Evolutionary conservation across 2,329 filamentous ascomycete genomes (phyloP).

Genomic region (Ceratocystis ficicola): DNA sequence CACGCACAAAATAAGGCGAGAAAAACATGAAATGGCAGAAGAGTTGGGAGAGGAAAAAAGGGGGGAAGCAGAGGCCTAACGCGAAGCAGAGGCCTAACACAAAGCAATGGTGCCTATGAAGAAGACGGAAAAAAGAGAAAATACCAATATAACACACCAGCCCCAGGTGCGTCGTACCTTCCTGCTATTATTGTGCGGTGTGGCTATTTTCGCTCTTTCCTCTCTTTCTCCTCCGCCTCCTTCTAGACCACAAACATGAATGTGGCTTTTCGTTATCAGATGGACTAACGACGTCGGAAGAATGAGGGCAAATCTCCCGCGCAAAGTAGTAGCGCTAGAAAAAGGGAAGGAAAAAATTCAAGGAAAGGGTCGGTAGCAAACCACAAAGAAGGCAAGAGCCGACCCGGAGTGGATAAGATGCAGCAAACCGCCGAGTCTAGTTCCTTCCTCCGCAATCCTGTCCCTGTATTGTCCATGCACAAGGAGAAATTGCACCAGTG

Average conservation of each 20-base stretch:
- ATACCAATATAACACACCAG: too few species aligned
- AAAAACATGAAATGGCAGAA: background rate
- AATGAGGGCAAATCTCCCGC: background rate
- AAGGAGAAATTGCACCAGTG: background rate
- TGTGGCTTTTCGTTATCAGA: slow-evolving; percentile 3
- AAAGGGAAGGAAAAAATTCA: background rate
- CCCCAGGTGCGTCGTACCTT: too few species aligned
- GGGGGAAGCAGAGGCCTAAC: too few species aligned
- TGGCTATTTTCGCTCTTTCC: background rate
- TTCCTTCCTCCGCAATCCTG: background rate
- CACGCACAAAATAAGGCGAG: background rate
- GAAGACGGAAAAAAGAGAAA: too few species aligned
- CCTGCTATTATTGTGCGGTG: too few species aligned
- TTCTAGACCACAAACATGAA: background rate
- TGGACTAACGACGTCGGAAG: background rate
- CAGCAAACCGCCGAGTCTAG: background rate
- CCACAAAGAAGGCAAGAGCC: background rate
- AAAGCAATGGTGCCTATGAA: too few species aligned
- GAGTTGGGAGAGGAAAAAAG: too few species aligned
- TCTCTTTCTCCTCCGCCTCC: background rate
- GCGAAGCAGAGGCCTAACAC: too few species aligned
- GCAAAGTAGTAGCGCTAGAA: background rate
- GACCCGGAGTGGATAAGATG: background rate
- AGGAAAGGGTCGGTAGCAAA: background rate
- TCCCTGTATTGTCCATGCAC: background rate